phyloP scores from a whole-genome alignment of 371 early-diverging fungal species.

The Fennellomyces sp. region DNA sequence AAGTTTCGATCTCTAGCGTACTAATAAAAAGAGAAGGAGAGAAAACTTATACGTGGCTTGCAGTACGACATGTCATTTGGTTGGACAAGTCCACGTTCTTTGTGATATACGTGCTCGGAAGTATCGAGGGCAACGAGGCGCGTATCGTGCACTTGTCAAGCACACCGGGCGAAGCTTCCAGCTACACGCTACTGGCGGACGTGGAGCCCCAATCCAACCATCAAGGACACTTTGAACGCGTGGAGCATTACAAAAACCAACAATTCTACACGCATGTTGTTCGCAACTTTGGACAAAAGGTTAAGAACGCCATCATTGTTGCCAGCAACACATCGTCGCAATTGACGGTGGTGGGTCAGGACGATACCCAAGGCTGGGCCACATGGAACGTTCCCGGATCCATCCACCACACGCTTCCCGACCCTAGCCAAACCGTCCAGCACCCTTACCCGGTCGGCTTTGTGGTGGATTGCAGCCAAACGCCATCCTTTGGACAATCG shows the following conservation, averaged over 20 bases:
- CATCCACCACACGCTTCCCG: too few relatives aligned
- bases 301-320: not conserved
- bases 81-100: not conserved
- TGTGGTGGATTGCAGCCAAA: not conserved
- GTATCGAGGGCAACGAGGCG: not conserved
- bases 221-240: not conserved
- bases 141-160: not conserved
- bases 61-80: not conserved
- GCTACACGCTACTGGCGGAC: not conserved
- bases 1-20: too few relatives aligned
- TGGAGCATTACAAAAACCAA: not conserved
- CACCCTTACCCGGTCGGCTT: not conserved
- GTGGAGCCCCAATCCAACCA: not conserved
- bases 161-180: not conserved
- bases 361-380: not conserved
- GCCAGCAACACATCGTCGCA: not conserved
- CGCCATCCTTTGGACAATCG: not conserved
- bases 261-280: not conserved
- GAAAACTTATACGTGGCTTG: too few relatives aligned
- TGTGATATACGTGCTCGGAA: not conserved
- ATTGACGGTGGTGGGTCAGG: not conserved
- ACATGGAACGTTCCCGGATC: too few relatives aligned
- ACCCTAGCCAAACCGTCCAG: too few relatives aligned
- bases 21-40: not conserved
- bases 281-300: not conserved